These are phyloP conservation scores for Aspergillus sergii DNA, from an alignment of 2,329 filamentous ascomycete genomes.

Conservation along the genomic window DNA sequence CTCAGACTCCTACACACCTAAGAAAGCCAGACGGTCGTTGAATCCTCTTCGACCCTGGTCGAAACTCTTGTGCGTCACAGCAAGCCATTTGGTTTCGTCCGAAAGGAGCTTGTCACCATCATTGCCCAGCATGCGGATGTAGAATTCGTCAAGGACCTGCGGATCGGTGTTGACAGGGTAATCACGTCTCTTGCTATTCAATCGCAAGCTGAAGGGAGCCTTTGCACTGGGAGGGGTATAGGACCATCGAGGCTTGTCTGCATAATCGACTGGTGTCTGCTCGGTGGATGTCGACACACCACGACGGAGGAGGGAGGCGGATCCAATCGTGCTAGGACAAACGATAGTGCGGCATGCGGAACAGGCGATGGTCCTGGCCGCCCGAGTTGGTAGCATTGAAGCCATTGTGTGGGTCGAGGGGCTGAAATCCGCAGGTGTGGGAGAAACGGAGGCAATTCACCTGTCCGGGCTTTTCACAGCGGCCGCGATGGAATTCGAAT, in stretches of 20 bases:
- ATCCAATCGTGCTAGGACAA: slow-evolving; percentile 17
- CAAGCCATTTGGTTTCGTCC: slow-evolving; percentile 95
- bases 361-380: slow-evolving; percentile 39
- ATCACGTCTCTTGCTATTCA: slow-evolving; percentile 36
- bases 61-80: slow-evolving; percentile 97
- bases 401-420: slow-evolving; percentile 44
- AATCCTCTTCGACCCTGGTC: slow-evolving; percentile 92
- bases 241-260: slow-evolving; percentile 65
- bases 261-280: slow-evolving; percentile 33
- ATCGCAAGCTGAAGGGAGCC: slow-evolving; percentile 59
- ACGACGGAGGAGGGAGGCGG: slow-evolving; percentile 25
- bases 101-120: slow-evolving; percentile 73
- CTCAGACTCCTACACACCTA: slow-evolving; percentile 61
- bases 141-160: slow-evolving; percentile 72
- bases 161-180: slow-evolving; percentile 77
- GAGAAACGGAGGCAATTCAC: slow-evolving; percentile 13
- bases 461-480: slow-evolving; percentile 13
- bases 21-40: slow-evolving; percentile 88
- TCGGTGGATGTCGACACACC: slow-evolving; percentile 32
- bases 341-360: slow-evolving; percentile 32
- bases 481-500: slow-evolving; percentile 19
- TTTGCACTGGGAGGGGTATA: slow-evolving; percentile 71
- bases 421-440: slow-evolving; percentile 20
- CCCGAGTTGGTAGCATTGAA: slow-evolving; percentile 49
- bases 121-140: slow-evolving; percentile 72